Base-by-base conservation (phyloP, 2,329 filamentous ascomycete species). In the Zymoseptoria brevis region DNA sequence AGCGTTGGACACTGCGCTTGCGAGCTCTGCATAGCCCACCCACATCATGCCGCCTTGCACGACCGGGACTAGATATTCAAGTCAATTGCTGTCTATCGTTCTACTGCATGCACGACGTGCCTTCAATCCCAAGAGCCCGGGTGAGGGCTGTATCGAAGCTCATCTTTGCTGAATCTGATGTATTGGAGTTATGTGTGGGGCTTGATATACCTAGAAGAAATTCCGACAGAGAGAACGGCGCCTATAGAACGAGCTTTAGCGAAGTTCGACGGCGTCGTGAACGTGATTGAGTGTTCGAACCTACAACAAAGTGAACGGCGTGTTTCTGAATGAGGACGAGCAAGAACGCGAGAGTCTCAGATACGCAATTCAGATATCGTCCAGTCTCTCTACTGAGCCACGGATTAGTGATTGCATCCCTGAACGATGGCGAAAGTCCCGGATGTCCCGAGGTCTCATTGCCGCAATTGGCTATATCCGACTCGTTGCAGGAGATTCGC, bases 11-110 rank as follows among this genome's bases (percentile, higher is more conserved):
- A 90, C 87, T 63, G 87, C 87, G 54, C 85, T 80, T 60, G 87
- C 87, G 67, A 90, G 79, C 73, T 89, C 87, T 58, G 89, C 89
- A 67, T 89, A 90, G 59, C 89, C 89, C 63, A 90, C 83, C 81
- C 88, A 87, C 82, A 89, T 86, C 88, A 93, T 92, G 70, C 89
- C 89, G 71, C 89, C 89, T 75, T 93, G 89, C 60, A 93, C 86
- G 64, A 93, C 79, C 68, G 89, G 89, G 65, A 92, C 87, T 88
- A 68, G 60, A 53, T 53, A 51, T 51, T 56, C 41, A 50, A 26
- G n/a, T 55, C 24, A 57, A 57, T 61, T 48, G 53, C 22, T 16
- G 22, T 45, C 24, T 19, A 21, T 21, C 8, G 84, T 79, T 11
- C 19, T 35, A 41, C 29, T 49, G 26, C 21, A 45, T 21, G 3